A percentile compares a stretch with the other conserved stretches of the same genome.
Conservation (phyloP, 2,329 filamentous ascomycete species). For the Cadophora sp. region DNA sequence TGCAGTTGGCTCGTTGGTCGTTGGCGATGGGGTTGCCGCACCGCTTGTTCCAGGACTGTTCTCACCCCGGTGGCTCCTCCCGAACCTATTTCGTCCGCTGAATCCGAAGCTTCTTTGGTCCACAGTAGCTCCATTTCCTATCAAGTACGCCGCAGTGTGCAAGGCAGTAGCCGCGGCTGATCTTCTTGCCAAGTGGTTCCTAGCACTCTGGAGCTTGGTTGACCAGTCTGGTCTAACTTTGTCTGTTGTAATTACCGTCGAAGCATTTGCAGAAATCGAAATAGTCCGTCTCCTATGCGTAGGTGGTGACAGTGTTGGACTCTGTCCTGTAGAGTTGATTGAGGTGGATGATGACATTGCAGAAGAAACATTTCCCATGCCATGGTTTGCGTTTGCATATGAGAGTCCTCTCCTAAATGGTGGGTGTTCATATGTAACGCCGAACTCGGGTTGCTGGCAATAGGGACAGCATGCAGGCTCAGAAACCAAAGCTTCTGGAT, state of each 20-base stretch:
- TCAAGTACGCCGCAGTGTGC: conserved; percentile 92
- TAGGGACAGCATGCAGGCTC: conserved; percentile 94
- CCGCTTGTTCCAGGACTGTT: conserved; percentile 44
- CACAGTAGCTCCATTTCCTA: conserved; percentile 60
- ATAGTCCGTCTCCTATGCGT: conserved; percentile 62
- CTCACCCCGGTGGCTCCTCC: conserved; percentile 40
- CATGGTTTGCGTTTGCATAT: conserved; percentile 63
- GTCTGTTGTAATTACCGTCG: conserved; percentile 91
- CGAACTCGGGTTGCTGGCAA: conserved; percentile 93
- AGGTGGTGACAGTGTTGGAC: conserved; percentile 35
- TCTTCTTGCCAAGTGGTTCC: conserved; percentile 82
- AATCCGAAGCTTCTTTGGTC: conserved; percentile 45
- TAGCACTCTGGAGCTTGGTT: conserved; percentile 83
- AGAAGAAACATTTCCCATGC: conserved; percentile 62
- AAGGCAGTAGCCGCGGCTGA: conserved; percentile 92
- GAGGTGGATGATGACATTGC: conserved; percentile 90
- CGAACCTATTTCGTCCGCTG: conserved; percentile 40
- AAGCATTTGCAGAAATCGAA: conserved; percentile 81
- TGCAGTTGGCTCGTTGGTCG: conserved; percentile 32
- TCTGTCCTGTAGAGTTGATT: conserved; percentile 62
- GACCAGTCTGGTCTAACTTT: conserved; percentile 93
- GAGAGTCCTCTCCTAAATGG: conserved; percentile 84
- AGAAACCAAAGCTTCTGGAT: conserved; percentile 77
- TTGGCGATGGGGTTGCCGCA: conserved; percentile 43
- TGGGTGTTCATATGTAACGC: conserved; percentile 91